Evolutionary conservation across 306 rosid genomes (phyloP).

Genomic region (Senna siamea): DNA sequence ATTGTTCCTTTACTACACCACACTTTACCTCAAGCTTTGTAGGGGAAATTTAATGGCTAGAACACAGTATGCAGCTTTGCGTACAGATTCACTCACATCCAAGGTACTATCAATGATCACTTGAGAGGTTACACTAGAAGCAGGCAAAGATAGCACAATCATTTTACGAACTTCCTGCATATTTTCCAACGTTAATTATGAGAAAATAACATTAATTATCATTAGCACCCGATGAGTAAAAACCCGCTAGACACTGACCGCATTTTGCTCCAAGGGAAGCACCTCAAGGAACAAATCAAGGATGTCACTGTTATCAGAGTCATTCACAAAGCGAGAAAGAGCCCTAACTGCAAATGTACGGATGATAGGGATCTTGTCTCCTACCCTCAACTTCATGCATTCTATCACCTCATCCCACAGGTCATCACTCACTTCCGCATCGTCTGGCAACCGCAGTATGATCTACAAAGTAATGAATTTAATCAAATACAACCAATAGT

Average conservation of each 20-base stretch:
- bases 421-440: conserved; percentile 87
- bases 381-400: conserved; percentile 72
- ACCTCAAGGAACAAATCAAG: conserved; percentile 69
- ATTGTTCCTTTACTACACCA: neutral
- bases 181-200: conserved; percentile 32
- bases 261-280: conserved; percentile 24
- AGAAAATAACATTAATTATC: conserved; percentile 10
- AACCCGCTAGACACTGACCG: neutral
- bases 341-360: conserved; percentile 91
- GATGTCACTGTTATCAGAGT: conserved; percentile 74
- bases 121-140: conserved; percentile 79
- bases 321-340: conserved; percentile 92
- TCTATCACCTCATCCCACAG: conserved; percentile 92
- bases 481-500: conserved; percentile 4
- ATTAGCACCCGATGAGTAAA: neutral
- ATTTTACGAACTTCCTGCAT: conserved; percentile 92
- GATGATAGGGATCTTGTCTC: conserved; percentile 72
- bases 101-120: conserved; percentile 81
- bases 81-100: conserved; percentile 91
- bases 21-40: conserved; percentile 90
- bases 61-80: conserved; percentile 84
- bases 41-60: conserved; percentile 93
- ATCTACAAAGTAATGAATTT: conserved; percentile 57
- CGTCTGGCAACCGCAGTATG: conserved; percentile 87
- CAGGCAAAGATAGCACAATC: conserved; percentile 84